Evolutionary conservation across 164 flowering plant species (phyloP).

Genomic region (Litsea cubeba): DNA sequence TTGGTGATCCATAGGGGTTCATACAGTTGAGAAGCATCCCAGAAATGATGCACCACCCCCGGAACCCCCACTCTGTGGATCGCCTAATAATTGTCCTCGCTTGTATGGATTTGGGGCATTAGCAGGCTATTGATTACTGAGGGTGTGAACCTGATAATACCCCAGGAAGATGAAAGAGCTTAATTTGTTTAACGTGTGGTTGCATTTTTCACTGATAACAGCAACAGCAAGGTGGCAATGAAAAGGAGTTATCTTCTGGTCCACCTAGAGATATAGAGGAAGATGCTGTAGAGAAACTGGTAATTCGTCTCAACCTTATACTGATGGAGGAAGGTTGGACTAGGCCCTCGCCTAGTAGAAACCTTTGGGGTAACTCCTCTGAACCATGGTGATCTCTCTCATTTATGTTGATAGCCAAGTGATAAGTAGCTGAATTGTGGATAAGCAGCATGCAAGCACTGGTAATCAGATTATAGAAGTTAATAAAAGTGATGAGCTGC

Average conservation of each 20-base stretch:
- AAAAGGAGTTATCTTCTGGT: slow-evolving; percentile 16
- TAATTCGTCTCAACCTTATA: slow-evolving; percentile 65
- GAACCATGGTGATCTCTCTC: slow-evolving; percentile 68
- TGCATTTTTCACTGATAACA: background rate
- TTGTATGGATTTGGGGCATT: background rate
- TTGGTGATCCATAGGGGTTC: background rate
- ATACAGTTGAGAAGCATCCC: background rate
- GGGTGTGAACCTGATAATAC: background rate
- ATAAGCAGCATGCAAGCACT: too few species aligned
- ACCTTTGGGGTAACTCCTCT: slow-evolving; percentile 43
- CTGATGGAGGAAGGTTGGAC: slow-evolving; percentile 65
- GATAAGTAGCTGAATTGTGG: too few species aligned
- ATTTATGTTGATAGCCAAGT: too few species aligned
- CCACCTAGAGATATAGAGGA: slow-evolving; percentile 36
- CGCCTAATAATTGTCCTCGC: background rate
- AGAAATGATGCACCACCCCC: background rate
- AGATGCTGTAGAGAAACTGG: slow-evolving; percentile 59
- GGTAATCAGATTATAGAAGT: too few species aligned
- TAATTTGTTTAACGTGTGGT: background rate
- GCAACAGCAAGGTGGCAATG: slow-evolving; percentile 22
- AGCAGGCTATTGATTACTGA: background rate
- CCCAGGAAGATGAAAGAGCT: background rate
- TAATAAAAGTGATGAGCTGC: too few species aligned
- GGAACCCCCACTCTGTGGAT: background rate
- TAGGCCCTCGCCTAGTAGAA: slow-evolving; percentile 27